Conservation (phyloP, 768 basidiomycete species). For the Imleria badia region DNA sequence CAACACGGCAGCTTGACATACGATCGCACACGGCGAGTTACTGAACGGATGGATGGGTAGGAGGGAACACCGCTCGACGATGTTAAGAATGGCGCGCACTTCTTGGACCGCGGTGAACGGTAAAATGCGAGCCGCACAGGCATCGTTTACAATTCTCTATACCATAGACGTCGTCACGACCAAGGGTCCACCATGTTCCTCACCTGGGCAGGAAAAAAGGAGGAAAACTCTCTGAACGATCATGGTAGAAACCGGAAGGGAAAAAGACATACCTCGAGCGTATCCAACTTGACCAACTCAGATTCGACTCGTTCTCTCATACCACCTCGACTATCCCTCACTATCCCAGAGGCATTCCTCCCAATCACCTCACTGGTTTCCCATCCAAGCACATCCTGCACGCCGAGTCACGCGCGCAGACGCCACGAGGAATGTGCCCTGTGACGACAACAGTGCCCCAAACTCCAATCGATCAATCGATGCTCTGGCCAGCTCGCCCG, state of each 20-base stretch:
- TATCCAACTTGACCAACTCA: conserved; percentile 24
- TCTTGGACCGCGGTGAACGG: conserved; percentile 27
- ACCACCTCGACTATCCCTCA: conserved; percentile 24
- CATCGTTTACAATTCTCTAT: conserved; percentile 36
- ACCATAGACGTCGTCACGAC: conserved; percentile 34
- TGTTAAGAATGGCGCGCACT: neutral
- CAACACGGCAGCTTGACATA: conserved; percentile 31
- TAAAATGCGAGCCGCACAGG: conserved; percentile 40
- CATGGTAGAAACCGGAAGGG: neutral
- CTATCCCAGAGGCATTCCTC: conserved; percentile 39
- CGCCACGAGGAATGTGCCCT: conserved; percentile 50
- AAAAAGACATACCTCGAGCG: conserved; percentile 15
- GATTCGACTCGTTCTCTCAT: conserved; percentile 26
- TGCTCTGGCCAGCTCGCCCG: neutral
- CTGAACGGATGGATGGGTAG: conserved; percentile 15
- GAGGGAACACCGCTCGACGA: conserved; percentile 1
- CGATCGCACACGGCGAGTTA: conserved; percentile 26
- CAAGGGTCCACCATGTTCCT: conserved; percentile 15
- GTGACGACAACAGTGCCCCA: conserved; percentile 51
- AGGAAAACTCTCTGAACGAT: neutral
- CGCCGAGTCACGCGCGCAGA: conserved; percentile 48
- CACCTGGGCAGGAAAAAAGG: neutral
- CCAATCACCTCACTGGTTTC: conserved; percentile 53
- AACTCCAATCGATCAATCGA: conserved; percentile 36
- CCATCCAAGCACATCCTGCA: conserved; percentile 72